Conservation (phyloP, 2,329 filamentous ascomycete species). For the Grosmannia huntii region DNA sequence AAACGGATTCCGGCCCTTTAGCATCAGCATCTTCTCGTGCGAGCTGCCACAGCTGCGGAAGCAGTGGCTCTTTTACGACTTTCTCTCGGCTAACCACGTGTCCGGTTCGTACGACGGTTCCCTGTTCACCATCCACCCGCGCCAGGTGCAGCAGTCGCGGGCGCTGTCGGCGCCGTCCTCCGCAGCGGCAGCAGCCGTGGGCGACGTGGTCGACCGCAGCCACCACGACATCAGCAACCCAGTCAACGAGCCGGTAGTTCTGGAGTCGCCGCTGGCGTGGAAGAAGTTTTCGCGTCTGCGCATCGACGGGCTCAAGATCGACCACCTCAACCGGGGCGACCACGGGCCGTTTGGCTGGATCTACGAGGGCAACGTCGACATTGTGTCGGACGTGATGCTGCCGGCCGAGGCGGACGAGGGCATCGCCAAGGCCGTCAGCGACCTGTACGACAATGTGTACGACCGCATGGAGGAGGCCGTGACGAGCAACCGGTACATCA, state of each 20-base stretch:
- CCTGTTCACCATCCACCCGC: constrained; percentile 90
- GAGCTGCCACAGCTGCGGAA: constrained; percentile 87
- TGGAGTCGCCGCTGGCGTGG: constrained; percentile 43
- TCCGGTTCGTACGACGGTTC: constrained; percentile 92
- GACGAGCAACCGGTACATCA: constrained; percentile 57
- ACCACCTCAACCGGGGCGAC: constrained; percentile 87
- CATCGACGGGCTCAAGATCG: constrained; percentile 87
- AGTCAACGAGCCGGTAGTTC: neutral
- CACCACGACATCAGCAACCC: constrained; percentile 40
- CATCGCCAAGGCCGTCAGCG: constrained; percentile 87
- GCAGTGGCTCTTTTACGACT: constrained; percentile 97
- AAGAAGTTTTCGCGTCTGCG: constrained; percentile 90
- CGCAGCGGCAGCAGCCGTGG: constrained; percentile 51
- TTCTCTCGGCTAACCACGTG: constrained; percentile 89
- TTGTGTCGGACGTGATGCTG: constrained; percentile 90
- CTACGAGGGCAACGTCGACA: constrained; percentile 91
- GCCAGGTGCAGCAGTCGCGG: constrained; percentile 54
- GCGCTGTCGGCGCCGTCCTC: neutral
- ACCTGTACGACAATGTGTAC: constrained; percentile 95
- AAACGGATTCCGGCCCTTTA: constrained; percentile 80
- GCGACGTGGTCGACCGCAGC: constrained; percentile 36
- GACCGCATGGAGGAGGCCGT: constrained; percentile 91
- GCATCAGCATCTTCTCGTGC: constrained; percentile 90
- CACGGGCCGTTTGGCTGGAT: constrained; percentile 97
- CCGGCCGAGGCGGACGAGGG: constrained; percentile 79